Conservation (phyloP, 139 green algal genomes). For the Micromonas commoda region DNA sequence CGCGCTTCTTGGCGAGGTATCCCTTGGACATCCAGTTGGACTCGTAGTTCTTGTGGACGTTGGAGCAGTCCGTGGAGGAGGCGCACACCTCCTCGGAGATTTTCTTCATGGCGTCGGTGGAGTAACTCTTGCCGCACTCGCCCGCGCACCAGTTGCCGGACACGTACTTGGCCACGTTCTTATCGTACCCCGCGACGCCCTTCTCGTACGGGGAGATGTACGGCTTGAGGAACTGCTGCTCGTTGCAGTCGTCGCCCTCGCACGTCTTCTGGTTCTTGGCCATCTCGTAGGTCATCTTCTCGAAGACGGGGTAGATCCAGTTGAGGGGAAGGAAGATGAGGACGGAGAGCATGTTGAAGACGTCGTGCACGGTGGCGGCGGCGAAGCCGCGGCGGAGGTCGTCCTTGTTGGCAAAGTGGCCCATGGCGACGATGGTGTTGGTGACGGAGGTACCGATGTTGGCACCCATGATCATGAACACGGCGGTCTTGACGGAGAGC, state of each 20-base stretch:
- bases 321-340: background rate
- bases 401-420: constrained; percentile 1
- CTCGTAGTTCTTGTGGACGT: background rate
- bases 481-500: background rate
- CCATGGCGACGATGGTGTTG: constrained; percentile 20
- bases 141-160: background rate
- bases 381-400: constrained; percentile 15
- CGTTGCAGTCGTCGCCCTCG: background rate
- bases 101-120: background rate
- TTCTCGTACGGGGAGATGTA: constrained; percentile 3
- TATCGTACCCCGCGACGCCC: constrained; percentile 1
- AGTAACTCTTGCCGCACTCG: background rate
- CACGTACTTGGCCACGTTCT: constrained; percentile 12
- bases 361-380: constrained; percentile 19
- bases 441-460: constrained; percentile 20
- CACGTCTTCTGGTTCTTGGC: background rate
- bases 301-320: constrained; percentile 10
- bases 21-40: background rate
- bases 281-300: constrained; percentile 23
- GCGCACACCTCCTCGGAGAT: background rate
- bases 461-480: constrained; percentile 23
- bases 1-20: background rate
- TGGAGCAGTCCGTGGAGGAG: background rate
- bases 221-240: constrained; percentile 17
- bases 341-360: constrained; percentile 10